Conservation (phyloP, 306 rosid species). For the Canavalia gladiata region DNA sequence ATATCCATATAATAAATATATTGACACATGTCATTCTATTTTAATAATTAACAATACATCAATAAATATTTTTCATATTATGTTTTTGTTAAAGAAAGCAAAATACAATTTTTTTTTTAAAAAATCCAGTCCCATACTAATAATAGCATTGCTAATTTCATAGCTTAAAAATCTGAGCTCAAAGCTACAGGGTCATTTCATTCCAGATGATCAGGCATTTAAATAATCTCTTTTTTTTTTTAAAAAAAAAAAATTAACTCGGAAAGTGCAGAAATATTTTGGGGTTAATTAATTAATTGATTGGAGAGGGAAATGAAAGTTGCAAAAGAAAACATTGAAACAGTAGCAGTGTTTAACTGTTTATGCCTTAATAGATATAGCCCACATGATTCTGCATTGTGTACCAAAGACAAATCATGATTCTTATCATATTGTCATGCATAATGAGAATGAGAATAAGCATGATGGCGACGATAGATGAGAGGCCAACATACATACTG, state of each 20-base stretch:
- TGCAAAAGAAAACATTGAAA: conserved; percentile 29
- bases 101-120: too few species aligned
- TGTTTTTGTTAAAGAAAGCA: background rate
- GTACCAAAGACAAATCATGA: conserved; percentile 53
- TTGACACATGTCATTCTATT: too few species aligned
- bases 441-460: conserved; percentile 50
- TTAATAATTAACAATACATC: background rate
- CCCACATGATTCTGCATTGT: conserved; percentile 54
- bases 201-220: conserved; percentile 35
- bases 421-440: conserved; percentile 48
- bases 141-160: background rate
- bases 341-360: conserved; percentile 34
- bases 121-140: background rate
- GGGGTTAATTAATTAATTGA: conserved; percentile 37
- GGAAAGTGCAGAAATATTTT: conserved; percentile 49
- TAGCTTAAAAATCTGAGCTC: conserved; percentile 36
- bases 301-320: background rate
- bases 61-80: background rate
- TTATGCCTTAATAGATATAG: conserved; percentile 43
- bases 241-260: background rate
- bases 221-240: background rate
- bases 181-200: conserved; percentile 52
- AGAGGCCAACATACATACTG: conserved; percentile 37
- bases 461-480: conserved; percentile 47
- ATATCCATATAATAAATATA: too few species aligned